phyloP scores from a whole-genome alignment of 2,329 filamentous ascomycete genomes.

The Xylariales sp. region DNA sequence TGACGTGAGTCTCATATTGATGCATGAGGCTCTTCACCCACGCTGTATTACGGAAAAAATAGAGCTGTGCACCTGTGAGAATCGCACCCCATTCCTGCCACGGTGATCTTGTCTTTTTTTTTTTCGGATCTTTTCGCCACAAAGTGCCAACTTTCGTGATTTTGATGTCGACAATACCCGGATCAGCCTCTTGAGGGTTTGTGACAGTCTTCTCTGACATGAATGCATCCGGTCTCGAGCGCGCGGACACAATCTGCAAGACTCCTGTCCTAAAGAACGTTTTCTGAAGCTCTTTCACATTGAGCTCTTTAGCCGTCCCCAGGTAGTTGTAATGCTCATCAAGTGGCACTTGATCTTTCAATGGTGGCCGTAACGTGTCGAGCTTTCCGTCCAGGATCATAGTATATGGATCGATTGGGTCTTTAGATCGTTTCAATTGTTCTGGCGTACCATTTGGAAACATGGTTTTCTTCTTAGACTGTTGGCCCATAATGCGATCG shows the following conservation, averaged over 20 bases:
- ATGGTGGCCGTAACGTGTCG: slow-evolving; percentile 73
- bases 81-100: slow-evolving; percentile 99
- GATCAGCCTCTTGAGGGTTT: slow-evolving; percentile 81
- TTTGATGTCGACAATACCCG: slow-evolving; percentile 94
- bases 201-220: slow-evolving; percentile 81
- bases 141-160: slow-evolving; percentile 92
- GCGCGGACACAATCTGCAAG: slow-evolving; percentile 89
- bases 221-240: slow-evolving; percentile 92
- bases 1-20: slow-evolving; percentile 80
- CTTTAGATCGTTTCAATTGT: slow-evolving; percentile 63
- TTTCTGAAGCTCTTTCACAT: slow-evolving; percentile 77
- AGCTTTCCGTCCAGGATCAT: slow-evolving; percentile 88
- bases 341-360: slow-evolving; percentile 88
- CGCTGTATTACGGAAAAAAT: slow-evolving; percentile 88
- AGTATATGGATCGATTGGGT: slow-evolving; percentile 92
- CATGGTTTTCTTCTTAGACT: slow-evolving; percentile 65
- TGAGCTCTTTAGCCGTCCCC: slow-evolving; percentile 69
- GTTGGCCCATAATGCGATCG: slow-evolving; percentile 67
- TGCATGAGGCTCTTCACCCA: slow-evolving; percentile 91
- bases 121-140: slow-evolving; percentile 92
- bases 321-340: slow-evolving; percentile 91
- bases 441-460: slow-evolving; percentile 64
- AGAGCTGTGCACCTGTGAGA: slow-evolving; percentile 92
- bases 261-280: slow-evolving; percentile 90
- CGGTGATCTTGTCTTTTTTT: slow-evolving; percentile 87